Evolutionary conservation across 805 yeast genomes (phyloP), one percentile per base, ranked within the genome.

Genomic region (Cyberlindnera maritima): DNA sequence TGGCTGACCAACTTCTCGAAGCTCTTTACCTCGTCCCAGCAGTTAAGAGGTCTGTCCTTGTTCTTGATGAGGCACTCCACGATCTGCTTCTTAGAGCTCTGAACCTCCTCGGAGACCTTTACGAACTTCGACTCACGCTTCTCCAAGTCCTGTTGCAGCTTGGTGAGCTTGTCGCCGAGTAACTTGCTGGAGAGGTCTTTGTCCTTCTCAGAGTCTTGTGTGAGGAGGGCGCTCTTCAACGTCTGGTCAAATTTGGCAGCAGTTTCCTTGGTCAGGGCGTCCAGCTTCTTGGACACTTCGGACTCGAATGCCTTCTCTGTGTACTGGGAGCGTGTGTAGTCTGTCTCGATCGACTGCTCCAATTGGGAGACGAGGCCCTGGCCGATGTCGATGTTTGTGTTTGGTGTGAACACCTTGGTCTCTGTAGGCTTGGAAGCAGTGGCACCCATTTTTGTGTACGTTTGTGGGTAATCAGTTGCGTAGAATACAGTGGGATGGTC

Each of bases 21-120:
- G 46, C 73, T 67, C 60, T 83, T 80, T 17, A 87, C 87, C 60
- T 85, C 87, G 35, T 85, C 88, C 84, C 90, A 85, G 64, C 96
- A 88, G 64, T 85, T 82, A 63, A 88, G 75, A 19, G 86, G 82
- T 62, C 74, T 81, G 19, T 81, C 85, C 63, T 83, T 83, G 41
- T 75, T 76, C 55, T 72, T 74, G 14, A 60, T 40, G 60, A 88
- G 72, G 64, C 96, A 88, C 36, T 68, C 59, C 21, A 75, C 67
- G 21, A 89, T 80, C 11, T 70, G 57, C 8, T 60, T 56, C 66
- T 85, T 80, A 6, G 83, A 74, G 2, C 56, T 57, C 44, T 69
- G 59, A 10, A 82, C 62, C 2, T 69, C 73, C 18, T 72, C 73
- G 33, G 65, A 65, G 31, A 74, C 52, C 37, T 60, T 53, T 18